Conservation (phyloP, 805 yeast genomes). For the Candida maltosa region DNA sequence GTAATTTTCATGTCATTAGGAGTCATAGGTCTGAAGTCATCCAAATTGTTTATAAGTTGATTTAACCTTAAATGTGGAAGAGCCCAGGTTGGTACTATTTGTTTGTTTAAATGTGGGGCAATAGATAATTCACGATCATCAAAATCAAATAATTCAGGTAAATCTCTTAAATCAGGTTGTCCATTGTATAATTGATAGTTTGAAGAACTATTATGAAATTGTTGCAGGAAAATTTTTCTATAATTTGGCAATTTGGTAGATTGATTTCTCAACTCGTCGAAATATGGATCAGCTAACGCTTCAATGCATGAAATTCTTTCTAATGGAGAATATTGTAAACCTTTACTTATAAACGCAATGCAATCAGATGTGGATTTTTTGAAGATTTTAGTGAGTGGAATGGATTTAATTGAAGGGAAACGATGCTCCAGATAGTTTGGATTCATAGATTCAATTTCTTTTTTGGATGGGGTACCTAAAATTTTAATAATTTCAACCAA, state of each 20-base stretch:
- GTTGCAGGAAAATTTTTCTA: conserved; percentile 40
- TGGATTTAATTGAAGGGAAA: conserved; percentile 83
- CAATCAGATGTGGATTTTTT: conserved; percentile 53
- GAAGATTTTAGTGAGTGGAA: conserved; percentile 66
- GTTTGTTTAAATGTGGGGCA: conserved; percentile 34
- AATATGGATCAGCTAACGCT: conserved; percentile 51
- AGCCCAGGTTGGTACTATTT: conserved; percentile 42
- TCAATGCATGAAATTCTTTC: conserved; percentile 59
- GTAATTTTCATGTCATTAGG: conserved; percentile 34
- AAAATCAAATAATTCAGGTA: conserved; percentile 53
- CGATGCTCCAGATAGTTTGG: conserved; percentile 97
- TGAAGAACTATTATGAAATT: conserved; percentile 38
- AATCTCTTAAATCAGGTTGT: conserved; percentile 38
- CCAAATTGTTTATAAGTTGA: conserved; percentile 22
- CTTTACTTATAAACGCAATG: conserved; percentile 51
- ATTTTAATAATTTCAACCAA: conserved; percentile 94
- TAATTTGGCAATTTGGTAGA: conserved; percentile 40
- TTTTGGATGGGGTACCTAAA: conserved; percentile 90
- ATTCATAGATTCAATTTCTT: conserved; percentile 91
- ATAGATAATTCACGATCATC: conserved; percentile 49
- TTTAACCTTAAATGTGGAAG: conserved; percentile 18
- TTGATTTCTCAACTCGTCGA: conserved; percentile 48
- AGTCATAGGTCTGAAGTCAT: conserved; percentile 38
- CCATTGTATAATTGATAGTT: conserved; percentile 36
- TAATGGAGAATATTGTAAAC: conserved; percentile 67